phyloP scores from a whole-genome alignment of 306 rosid species.

The Dalbergia cochinchinensis region DNA sequence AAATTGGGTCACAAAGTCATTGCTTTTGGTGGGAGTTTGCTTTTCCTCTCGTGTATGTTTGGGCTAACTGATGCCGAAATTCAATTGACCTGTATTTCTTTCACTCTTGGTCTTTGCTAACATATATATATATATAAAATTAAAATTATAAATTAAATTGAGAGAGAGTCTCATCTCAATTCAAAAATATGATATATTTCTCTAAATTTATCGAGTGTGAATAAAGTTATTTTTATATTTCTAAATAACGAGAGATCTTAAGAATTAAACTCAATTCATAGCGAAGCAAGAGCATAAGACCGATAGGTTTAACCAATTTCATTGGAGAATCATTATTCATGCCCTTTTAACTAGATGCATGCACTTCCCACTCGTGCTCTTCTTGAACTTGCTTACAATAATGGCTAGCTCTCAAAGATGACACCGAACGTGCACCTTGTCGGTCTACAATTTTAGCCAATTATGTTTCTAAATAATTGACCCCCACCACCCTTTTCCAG shows the following conservation, averaged over 20 bases:
- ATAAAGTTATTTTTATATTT: no score
- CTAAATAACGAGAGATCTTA: no score
- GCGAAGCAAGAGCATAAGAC: no score
- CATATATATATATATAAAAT: no score
- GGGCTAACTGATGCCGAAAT: constrained; percentile 29
- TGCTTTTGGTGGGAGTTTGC: constrained; percentile 7
- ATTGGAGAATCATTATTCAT: constrained; percentile 29
- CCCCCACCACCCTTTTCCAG: constrained; percentile 24
- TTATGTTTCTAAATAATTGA: constrained; percentile 44
- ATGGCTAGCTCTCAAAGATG: constrained; percentile 37
- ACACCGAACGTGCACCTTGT: constrained; percentile 58
- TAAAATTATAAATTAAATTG: no score
- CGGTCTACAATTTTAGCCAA: constrained; percentile 48
- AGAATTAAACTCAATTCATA: no score
- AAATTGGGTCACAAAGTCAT: constrained; percentile 22
- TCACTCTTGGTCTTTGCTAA: constrained; percentile 16
- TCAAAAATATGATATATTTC: no score
- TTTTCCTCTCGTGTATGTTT: constrained; percentile 5
- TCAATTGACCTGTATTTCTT: constrained; percentile 3
- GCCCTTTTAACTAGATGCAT: constrained; percentile 44
- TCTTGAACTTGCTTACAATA: constrained; percentile 50
- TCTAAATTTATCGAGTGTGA: no score
- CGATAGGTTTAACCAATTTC: no score
- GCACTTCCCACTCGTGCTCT: constrained; percentile 47
- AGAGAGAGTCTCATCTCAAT: no score